Evolutionary conservation across 345 rosid species (phyloP), one percentile per base, ranked within the genome.

Genomic region (Nephelium lappaceum): DNA sequence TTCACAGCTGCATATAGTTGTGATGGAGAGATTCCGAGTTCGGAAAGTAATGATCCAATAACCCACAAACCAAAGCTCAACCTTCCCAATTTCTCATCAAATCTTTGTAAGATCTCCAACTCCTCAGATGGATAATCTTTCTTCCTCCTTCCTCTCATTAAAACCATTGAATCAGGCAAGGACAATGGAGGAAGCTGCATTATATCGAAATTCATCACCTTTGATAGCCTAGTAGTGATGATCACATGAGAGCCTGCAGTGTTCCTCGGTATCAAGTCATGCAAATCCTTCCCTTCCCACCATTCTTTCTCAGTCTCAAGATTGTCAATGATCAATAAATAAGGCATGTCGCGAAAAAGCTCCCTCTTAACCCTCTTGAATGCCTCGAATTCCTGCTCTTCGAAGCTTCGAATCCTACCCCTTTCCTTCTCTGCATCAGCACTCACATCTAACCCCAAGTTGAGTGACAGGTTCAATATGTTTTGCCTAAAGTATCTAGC

Each of bases 281-380:
- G 90, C n/a, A 95, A 49, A 83, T 90, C 92, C 77, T 93, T 93
- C 67, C 97, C 99, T 85, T 95, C 98, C 97, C 99, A 92, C 99
- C 97, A 93, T 73, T 95, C 97, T 36, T 83, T 89, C 74, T 95
- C 99, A 15, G 84, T 90, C 89, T 95, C 99, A 41, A 93, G 97
- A 81, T 93, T 92, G 86, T 95, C 99, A 25, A 95, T 91, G 83
- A 95, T 90, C 81, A 93, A 83, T 24, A 92, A 83, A 68, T 93
- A 93, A 61, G 98, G 98, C 92, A 90, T 89, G 84, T 93, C 99
- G 11, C 94, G 82, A 61, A 91, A 95, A 10, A 95, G 79, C 86
- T 93, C 97, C 27, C 92, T 84, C 79, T 92, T 93, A 49, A 95
- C 91, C 72, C 97, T 86, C 84, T 95, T 91, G 78, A 95, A 92